These are phyloP conservation scores for Candida coquimbonensis DNA, from an alignment of 805 yeast species.

Conservation along the genomic window DNA sequence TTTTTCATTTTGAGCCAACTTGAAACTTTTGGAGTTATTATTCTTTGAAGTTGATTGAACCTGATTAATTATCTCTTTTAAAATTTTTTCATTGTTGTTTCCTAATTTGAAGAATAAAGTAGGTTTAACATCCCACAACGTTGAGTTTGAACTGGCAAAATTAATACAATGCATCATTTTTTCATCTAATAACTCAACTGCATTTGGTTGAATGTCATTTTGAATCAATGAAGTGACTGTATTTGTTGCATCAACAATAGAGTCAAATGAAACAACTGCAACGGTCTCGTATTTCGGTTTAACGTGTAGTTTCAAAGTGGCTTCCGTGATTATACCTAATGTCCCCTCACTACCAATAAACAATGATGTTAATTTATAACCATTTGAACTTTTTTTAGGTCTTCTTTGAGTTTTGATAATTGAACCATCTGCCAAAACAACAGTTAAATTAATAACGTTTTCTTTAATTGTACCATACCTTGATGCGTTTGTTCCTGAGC, in stretches of 20 bases:
- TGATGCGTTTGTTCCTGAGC: constrained; percentile 74
- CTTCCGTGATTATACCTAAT: constrained; percentile 68
- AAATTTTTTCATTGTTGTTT: constrained; percentile 32
- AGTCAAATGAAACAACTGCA: constrained; percentile 61
- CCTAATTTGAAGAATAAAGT: constrained; percentile 59
- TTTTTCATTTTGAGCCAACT: constrained; percentile 49
- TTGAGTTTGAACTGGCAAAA: constrained; percentile 33
- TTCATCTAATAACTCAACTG: constrained; percentile 67
- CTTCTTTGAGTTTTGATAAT: constrained; percentile 62
- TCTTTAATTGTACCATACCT: constrained; percentile 78
- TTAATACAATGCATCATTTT: constrained; percentile 61
- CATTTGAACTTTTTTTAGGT: constrained; percentile 71
- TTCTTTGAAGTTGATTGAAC: constrained; percentile 41
- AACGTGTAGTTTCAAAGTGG: constrained; percentile 62
- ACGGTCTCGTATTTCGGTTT: constrained; percentile 58
- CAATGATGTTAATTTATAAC: constrained; percentile 64
- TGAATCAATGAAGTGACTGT: constrained; percentile 55
- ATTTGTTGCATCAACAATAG: constrained; percentile 62
- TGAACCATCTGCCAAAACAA: constrained; percentile 74
- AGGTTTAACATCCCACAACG: constrained; percentile 44
- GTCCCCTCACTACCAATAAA: constrained; percentile 77
- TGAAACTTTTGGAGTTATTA: constrained; percentile 47
- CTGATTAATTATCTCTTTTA: constrained; percentile 36
- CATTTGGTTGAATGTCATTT: constrained; percentile 57
- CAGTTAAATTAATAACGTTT: constrained; percentile 57